Base-by-base conservation (phyloP, 306 rosid genomes). In the Fragaria nilgerrensis region DNA sequence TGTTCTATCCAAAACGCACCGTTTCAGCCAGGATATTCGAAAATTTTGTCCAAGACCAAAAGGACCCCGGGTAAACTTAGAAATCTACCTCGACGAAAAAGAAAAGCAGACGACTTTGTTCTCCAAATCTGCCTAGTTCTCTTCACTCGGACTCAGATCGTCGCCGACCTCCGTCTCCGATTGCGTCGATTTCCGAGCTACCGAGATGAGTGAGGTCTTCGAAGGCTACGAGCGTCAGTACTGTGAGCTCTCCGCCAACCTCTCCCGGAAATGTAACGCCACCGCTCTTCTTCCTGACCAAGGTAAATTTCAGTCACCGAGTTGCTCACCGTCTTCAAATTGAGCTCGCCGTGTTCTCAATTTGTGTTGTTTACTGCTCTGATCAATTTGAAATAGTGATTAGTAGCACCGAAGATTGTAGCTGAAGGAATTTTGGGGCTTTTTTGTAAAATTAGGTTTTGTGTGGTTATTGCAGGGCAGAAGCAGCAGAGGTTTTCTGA, bases 161-260 rank as follows among this genome's bases (percentile, higher is more conserved):
- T 48, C 39, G 47, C 44, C 47, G 23, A 12, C 17, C 45, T 66
- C 72, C 29, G n/a, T 44, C 32, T 58, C 67, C 8, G 25, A 56
- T 22, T 15, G 19, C 19, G 5, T 52, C 44, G 27, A 25, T 61
- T 48, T 5, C 27, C 61, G 25, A 19, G 43, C 22, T 11, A 9
- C 16, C 36, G 29, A 81, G 56, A 92, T 92, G 97, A 92, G 97
- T 63, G 87, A 85, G 70, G 96, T 92, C 11, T 92, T 90, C 73
- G 92, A 92, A 86, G 96, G 97, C 27, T 92, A 92, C 80, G 97
- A 92, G 84, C 96, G 97, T 66, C 97, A 92, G 79, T 92, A 90
- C 88, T 92, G 96, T 58, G 97, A 92, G 76, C 97, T 92, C 79
- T 92, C 97, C 50, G 92, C 93, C 55, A 90, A 88, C 79, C 91